Evolutionary conservation across 2,329 filamentous ascomycete species (phyloP).

Genomic region (Fusarium sp.): DNA sequence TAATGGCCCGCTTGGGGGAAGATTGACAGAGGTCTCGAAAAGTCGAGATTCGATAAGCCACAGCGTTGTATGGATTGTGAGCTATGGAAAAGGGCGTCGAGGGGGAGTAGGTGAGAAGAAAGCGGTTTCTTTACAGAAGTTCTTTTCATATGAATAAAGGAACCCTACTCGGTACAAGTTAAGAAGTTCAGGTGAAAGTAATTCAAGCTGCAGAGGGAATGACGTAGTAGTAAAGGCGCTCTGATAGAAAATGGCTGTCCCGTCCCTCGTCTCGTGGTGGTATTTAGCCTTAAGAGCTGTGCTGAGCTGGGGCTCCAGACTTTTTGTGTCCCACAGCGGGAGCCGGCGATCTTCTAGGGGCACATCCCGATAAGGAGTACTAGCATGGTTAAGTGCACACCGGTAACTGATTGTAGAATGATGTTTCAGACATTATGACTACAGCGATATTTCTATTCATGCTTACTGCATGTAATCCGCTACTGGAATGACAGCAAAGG

Average conservation of each 20-base stretch:
- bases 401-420: constrained; percentile 38
- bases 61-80: constrained; percentile 25
- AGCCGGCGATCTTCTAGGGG: constrained; percentile 31
- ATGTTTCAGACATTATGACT: not conserved
- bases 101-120: not conserved
- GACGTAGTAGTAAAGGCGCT: constrained; percentile 37
- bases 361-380: constrained; percentile 26
- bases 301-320: constrained; percentile 34
- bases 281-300: constrained; percentile 22
- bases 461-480: constrained; percentile 11
- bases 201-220: constrained; percentile 30
- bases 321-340: constrained; percentile 41
- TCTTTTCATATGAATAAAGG: not conserved
- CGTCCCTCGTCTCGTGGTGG: not conserved
- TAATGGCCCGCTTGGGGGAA: constrained; percentile 25
- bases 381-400: constrained; percentile 45
- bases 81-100: constrained; percentile 10
- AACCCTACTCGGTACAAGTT: not conserved
- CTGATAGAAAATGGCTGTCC: constrained; percentile 36
- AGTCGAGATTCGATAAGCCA: constrained; percentile 36
- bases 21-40: constrained; percentile 16
- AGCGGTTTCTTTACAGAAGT: not conserved
- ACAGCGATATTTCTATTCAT: constrained; percentile 15
- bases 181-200: constrained; percentile 4
- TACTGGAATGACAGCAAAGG: constrained; percentile 25